These are phyloP conservation scores for Colletotrichum plurivorum DNA, from an alignment of 2,329 filamentous ascomycete genomes.

Conservation along the genomic window DNA sequence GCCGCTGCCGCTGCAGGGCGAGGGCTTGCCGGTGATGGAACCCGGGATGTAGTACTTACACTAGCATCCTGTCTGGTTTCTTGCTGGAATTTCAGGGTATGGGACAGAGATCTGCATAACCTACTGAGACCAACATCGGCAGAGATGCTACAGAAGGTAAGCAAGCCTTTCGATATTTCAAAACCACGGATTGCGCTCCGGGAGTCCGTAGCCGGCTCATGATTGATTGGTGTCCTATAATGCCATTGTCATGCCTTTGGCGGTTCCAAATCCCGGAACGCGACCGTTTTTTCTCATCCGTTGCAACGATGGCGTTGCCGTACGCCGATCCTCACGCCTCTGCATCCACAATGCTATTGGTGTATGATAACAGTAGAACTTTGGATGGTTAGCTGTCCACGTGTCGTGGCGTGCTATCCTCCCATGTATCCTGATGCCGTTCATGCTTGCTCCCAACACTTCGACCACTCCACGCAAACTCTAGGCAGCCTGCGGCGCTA, in stretches of 20 bases:
- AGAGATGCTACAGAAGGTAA: too few relatives aligned
- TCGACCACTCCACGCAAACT: slow-evolving; percentile 8
- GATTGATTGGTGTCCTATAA: slow-evolving; percentile 23
- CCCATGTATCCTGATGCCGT: neutral
- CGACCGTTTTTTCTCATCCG: too few relatives aligned
- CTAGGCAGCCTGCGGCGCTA: neutral
- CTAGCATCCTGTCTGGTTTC: neutral
- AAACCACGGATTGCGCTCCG: slow-evolving; percentile 4
- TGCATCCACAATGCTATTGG: slow-evolving; percentile 18
- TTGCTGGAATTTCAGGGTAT: neutral
- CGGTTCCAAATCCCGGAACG: too few relatives aligned
- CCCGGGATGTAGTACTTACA: too few relatives aligned
- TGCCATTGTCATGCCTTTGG: neutral
- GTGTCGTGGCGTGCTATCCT: slow-evolving; percentile 10
- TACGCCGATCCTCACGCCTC: too few relatives aligned
- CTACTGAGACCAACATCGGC: slow-evolving; percentile 15
- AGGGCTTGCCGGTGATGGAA: neutral
- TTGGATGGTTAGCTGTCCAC: slow-evolving; percentile 16
- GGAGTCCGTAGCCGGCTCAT: slow-evolving; percentile 10
- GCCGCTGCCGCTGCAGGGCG: slow-evolving; percentile 6
- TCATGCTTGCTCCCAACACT: slow-evolving; percentile 3
- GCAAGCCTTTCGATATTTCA: slow-evolving; percentile 3
- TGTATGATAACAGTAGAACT: slow-evolving; percentile 9
- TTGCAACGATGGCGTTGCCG: too few relatives aligned
- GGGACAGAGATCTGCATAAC: slow-evolving; percentile 5